Evolutionary conservation across 2,329 filamentous ascomycete species (phyloP), one percentile per base, ranked within the genome.

Genomic region (Aspergillus felis): DNA sequence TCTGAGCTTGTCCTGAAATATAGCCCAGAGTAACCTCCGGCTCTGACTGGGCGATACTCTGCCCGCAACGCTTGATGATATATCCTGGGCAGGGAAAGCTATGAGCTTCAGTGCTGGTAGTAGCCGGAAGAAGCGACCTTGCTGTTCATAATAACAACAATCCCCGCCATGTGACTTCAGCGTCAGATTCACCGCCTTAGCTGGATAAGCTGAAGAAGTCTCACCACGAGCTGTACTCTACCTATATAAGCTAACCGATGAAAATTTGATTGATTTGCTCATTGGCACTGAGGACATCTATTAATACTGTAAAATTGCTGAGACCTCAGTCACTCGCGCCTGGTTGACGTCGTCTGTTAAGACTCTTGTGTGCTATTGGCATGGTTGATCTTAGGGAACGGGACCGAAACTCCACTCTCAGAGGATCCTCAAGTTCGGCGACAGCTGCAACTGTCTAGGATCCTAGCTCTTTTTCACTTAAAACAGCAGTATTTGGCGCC

Each of bases 141-240:
- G 44, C 22, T 47, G 44, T 47, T 14, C 22, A 47, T 22, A 47
- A 47, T 24, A 27, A 47, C 44, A 52, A 49, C 28, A 54, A 32
- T 57, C 64, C 61, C 66, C 66, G 68, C 65, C 68, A 68, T 72
- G 65, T 65, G 69, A 68, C 66, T 64, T 69, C 67, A 69, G 66
- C 65, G 65, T 62, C 64, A 60, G 60, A 62, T 48, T 62, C 58
- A 65, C 63, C 63, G 63, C 61, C 60, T 61, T 58, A 29, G 28
- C 42, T 44, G 38, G 41, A 48, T 50, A 57, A 50, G 51, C 35
- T 7, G 17, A 50, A 2, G 7, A 48, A 38, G 27, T 4, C 22
- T 35, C 22, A 25, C 44, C 12, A 27, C 12, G 4, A 47, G 44
- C 44, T 27, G 44, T 24, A 12, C 9, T 47, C 24, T 24, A 2